These are phyloP conservation scores for Pythium oligandrum DNA, from an alignment of 352 stramenopile genomes.

Conservation along the genomic window DNA sequence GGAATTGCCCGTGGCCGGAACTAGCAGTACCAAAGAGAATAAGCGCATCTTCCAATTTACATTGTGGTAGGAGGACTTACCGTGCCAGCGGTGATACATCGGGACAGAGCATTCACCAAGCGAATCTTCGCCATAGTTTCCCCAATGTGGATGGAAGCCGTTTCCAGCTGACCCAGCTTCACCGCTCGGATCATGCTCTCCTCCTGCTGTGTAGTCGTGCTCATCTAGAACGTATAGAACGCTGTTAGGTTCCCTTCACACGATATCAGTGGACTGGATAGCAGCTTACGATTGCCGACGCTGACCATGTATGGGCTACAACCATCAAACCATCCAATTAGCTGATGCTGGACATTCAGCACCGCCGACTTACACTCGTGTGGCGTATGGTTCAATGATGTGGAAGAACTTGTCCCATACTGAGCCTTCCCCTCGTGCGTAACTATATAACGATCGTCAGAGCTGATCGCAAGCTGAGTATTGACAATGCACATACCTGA, in stretches of 20 bases:
- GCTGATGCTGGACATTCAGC: too few relatives aligned
- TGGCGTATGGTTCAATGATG: constrained; percentile 62
- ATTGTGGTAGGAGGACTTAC: too few relatives aligned
- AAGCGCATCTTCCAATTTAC: too few relatives aligned
- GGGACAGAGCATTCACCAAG: constrained; percentile 76
- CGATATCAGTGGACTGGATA: background rate
- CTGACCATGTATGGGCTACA: constrained; percentile 70
- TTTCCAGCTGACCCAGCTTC: constrained; percentile 13
- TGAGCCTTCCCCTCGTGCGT: constrained; percentile 50
- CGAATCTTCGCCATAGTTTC: constrained; percentile 30
- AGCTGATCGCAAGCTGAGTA: too few relatives aligned
- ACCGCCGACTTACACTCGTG: constrained; percentile 34
- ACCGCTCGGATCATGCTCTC: constrained; percentile 29
- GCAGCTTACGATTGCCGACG: constrained; percentile 64
- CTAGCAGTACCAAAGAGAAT: too few relatives aligned
- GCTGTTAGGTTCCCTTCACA: too few relatives aligned
- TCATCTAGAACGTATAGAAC: constrained; percentile 12
- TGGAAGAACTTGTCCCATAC: constrained; percentile 78
- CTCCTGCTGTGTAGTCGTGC: constrained; percentile 30
- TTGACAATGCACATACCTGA: constrained; percentile 33
- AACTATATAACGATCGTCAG: constrained; percentile 23
- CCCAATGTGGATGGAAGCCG: constrained; percentile 21
- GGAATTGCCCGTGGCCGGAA: constrained; percentile 26
- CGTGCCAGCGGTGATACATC: constrained; percentile 46
- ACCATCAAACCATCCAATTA: background rate